Evolutionary conservation across 2,329 filamentous ascomycete genomes (phyloP), one percentile per base, ranked within the genome.

Genomic region (Colletotrichum simmondsii): DNA sequence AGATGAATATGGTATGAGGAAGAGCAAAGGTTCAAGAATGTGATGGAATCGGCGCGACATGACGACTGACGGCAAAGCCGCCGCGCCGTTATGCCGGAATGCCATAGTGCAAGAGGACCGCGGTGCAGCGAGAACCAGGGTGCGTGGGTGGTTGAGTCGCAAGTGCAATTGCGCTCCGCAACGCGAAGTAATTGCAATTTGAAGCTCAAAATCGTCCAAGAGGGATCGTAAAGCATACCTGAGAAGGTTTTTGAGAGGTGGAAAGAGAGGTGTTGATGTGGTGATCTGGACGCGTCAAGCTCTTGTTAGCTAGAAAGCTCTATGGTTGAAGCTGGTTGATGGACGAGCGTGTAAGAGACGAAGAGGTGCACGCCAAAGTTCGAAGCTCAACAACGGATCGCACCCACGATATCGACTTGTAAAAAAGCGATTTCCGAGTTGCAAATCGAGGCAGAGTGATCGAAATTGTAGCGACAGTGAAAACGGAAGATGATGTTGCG

Each of bases 81-180:
- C 46, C 32, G 46, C 5, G 24, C 52, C 35, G 32, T 7, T 0
- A 35, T 32, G 52, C 32, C 14, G 16, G 6, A 37, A 56, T 26
- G 65, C 24, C 22, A 58, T 30, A 68, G 24, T 49, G 22, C 22
- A 32, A 22, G 62, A 19, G 65, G 35, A 37, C 22, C 66, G 66
- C 42, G 53, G 73, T 76, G 76, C 76, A 78, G 77, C 77, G 77
- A 77, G 73, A 62, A 61, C 49, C 52, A 14, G 19, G 14, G 32
- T 32, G 63, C 26, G 28, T 24, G 14, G 63, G 11, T 68, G 52
- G 8, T 32, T 24, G 32, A 32, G 79, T 81, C 81, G 82, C 81
- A 83, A 82, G 77, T 65, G 78, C 80, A 80, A 86, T 85, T 85
- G 85, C 78, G 73, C 58, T 32, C 69, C 78, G 75, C 75, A 75